These are phyloP conservation scores for Aspergillus carlsbadensis DNA, from an alignment of 495 filamentous ascomycete species.

Conservation along the genomic window DNA sequence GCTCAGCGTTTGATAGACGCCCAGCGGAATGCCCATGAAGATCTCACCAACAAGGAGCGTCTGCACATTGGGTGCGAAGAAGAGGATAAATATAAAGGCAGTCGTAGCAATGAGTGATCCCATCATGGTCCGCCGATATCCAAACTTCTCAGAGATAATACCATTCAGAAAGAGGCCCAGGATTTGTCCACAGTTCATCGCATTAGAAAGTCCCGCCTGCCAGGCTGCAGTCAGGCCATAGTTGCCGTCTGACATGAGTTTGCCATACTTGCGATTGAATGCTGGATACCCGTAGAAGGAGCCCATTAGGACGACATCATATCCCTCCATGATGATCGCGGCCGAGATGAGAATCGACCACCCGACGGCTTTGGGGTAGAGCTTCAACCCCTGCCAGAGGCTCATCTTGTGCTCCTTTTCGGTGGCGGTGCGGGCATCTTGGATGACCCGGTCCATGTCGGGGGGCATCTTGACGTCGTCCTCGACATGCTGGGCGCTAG, in stretches of 20 bases:
- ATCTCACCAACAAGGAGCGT: conserved; percentile 72
- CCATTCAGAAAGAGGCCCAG: conserved; percentile 76
- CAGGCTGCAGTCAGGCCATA: conserved; percentile 69
- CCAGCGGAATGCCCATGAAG: conserved; percentile 75
- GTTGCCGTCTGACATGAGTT: conserved; percentile 45
- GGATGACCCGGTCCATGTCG: conserved; percentile 1
- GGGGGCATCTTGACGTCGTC: not conserved
- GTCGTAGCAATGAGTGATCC: conserved; percentile 59
- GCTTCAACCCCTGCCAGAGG: conserved; percentile 40
- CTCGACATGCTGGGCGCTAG: conserved; percentile 4
- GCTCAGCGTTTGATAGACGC: conserved; percentile 75
- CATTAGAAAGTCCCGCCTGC: conserved; percentile 75
- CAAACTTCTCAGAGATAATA: conserved; percentile 70
- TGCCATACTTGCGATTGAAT: conserved; percentile 71
- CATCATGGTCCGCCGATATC: conserved; percentile 71
- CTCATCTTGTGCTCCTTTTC: conserved; percentile 49
- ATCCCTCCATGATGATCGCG: conserved; percentile 57
- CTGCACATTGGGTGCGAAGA: conserved; percentile 68
- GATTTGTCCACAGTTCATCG: conserved; percentile 61
- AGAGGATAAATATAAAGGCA: conserved; percentile 71
- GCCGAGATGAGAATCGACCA: conserved; percentile 56
- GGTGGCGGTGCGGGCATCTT: conserved; percentile 25
- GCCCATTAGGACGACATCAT: conserved; percentile 50
- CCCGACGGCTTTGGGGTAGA: conserved; percentile 56
- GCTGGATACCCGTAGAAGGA: conserved; percentile 45